phyloP scores from a whole-genome alignment of 345 rosid genomes.

The Salix udensis region DNA sequence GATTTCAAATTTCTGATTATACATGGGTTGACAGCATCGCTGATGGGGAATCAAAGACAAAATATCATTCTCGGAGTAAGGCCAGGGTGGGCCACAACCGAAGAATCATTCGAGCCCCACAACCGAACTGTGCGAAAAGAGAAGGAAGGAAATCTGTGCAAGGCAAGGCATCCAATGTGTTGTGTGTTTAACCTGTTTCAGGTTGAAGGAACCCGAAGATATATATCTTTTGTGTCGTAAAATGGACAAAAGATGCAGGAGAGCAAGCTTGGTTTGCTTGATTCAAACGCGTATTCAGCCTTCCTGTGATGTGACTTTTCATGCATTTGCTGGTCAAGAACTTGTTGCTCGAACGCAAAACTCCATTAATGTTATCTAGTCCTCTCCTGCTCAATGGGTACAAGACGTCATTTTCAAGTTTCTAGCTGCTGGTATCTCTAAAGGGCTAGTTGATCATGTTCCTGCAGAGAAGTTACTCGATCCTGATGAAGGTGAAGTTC shows the following conservation, averaged over 20 bases:
- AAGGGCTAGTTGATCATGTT: background rate
- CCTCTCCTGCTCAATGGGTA: background rate
- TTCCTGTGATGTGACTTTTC: conserved; percentile 4
- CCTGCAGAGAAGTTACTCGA: background rate
- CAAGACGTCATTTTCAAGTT: background rate
- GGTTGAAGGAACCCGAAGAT: background rate
- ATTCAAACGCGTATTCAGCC: background rate
- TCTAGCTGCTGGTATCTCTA: background rate
- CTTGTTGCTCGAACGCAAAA: background rate
- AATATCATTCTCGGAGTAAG: background rate
- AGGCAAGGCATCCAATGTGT: background rate
- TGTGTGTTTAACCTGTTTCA: background rate
- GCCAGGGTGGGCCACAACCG: background rate
- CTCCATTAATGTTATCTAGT: background rate
- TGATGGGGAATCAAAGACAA: background rate
- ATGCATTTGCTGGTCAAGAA: background rate
- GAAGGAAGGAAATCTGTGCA: background rate
- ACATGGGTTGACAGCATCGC: background rate
- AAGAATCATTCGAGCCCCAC: conserved; percentile 6
- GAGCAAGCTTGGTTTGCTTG: background rate
- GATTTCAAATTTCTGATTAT: background rate
- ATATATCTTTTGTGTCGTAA: background rate
- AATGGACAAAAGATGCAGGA: background rate
- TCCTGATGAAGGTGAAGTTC: background rate
- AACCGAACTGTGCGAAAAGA: background rate